Evolutionary conservation across 2,329 filamentous ascomycete species (phyloP), one percentile per base, ranked within the genome.

Genomic region (Botryosphaeria agaves): DNA sequence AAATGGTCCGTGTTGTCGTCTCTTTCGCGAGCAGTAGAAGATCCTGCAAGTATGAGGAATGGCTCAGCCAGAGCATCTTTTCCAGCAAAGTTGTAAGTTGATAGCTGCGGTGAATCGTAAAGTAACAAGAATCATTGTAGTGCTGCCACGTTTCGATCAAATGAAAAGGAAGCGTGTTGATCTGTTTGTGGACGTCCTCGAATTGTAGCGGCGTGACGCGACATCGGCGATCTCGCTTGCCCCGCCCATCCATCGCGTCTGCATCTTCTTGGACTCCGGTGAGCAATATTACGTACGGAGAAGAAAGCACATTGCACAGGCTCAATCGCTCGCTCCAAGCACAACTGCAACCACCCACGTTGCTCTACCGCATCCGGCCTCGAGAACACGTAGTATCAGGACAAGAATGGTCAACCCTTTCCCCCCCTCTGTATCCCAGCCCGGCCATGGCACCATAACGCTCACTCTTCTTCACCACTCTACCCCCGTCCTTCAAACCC

Each of bases 381-480:
- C 19, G 7, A 21, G 19, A 21, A 21, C 19, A 21, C 19, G 19
- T 21, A 21, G 11, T 21, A 21, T 21, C 19, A 21, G 19, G 19
- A 21, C 19, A 21, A 21, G 19, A 21, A 21, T 21, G 19, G 19
- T 21, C 19, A 21, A 21, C n/a, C 81, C 83, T 6, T 92, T 91
- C 48, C 72, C 77, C 29, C 62, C 69, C 30, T 80, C 80, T 17
- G 67, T 76, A 24, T 79, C 80, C 15, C 63, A 65, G 31, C 71
- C 85, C 14, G 89, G 89, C 34, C 66, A 81, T 47, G 89, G 89
- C 36, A 68, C 64, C 39, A 78, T 94, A 40, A 64, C 83, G 31
- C 72, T 83, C 34, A 69, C 70, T 14, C 58, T 80, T 5, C 64
- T 85, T 7, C 81, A 85, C 21, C 74, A 76, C 19, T 66, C 69